A percentile compares a stretch with the other conserved stretches of the same genome.
phyloP scores from a whole-genome alignment of 2,329 filamentous ascomycete genomes.

The Sclerotinia subarctica region DNA sequence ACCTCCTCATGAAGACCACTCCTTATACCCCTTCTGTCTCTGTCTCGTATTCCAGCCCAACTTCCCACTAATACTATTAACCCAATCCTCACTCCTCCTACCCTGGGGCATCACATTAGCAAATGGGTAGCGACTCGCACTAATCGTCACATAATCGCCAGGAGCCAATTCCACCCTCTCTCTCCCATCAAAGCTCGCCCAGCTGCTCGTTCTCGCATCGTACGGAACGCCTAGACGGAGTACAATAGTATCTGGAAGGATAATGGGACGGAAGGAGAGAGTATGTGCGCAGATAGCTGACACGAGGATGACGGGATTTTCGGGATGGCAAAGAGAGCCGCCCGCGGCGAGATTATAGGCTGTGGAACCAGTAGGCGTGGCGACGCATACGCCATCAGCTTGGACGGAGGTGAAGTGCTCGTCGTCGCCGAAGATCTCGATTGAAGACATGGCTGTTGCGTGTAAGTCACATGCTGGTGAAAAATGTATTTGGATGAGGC shows the following conservation, averaged over 20 bases:
- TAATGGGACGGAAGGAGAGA: slow-evolving; percentile 92
- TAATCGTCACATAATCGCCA: slow-evolving; percentile 82
- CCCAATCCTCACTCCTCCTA: slow-evolving; percentile 71
- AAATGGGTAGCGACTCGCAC: slow-evolving; percentile 76
- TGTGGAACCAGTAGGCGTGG: slow-evolving; percentile 90
- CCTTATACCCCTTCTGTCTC: slow-evolving; percentile 64
- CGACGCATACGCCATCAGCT: slow-evolving; percentile 89
- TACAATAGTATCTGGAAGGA: slow-evolving; percentile 93
- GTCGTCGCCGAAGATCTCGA: slow-evolving; percentile 90
- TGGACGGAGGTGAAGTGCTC: slow-evolving; percentile 89
- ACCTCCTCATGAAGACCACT: slow-evolving; percentile 31
- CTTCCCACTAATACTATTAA: slow-evolving; percentile 76
- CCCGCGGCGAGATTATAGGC: slow-evolving; percentile 95
- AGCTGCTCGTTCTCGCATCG: slow-evolving; percentile 80
- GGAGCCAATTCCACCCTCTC: slow-evolving; percentile 77
- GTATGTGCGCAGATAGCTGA: slow-evolving; percentile 95
- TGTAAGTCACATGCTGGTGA: slow-evolving; percentile 20
- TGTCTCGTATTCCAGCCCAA: slow-evolving; percentile 79
- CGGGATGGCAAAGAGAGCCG: slow-evolving; percentile 91
- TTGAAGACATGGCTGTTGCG: slow-evolving; percentile 74
- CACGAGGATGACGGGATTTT: slow-evolving; percentile 93
- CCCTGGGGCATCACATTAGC: slow-evolving; percentile 71
- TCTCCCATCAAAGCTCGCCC: slow-evolving; percentile 97
- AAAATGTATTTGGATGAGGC: not conserved
- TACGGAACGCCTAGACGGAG: slow-evolving; percentile 92